Evolutionary conservation across 129 eudicot species (phyloP), one percentile per base, ranked within the genome.

Genomic region (Logfia minima): DNA sequence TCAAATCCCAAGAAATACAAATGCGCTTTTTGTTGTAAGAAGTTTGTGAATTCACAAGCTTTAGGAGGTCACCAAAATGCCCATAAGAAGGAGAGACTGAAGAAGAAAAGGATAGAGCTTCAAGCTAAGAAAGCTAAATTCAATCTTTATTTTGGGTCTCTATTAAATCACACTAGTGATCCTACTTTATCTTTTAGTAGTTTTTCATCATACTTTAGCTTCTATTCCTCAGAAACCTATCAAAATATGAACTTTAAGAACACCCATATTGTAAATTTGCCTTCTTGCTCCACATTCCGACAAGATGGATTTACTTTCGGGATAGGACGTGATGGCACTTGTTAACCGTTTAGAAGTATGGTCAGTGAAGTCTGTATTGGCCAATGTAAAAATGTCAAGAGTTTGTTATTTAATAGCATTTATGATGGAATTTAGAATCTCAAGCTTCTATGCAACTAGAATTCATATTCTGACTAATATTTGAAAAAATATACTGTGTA

Each of bases 1-100:
- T 59, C 66, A 32, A 74, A 67, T 48, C 23, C 75, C 34, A 77
- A 78, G 62, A 83, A 60, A 73, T 83, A 83, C 80, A 83, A 75
- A 72, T 78, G 86, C 68, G 28, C 45, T 0, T 83, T 77, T 78
- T 83, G 83, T 64, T 75, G 26, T 23, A 83, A 83, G 72, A 83
- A 67, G 78, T 83, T 83, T 78, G 8, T 68, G 80, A 83, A 59
- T 73, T 83, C 80, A 22, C 83, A 83, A 51, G 86, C 86, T 43
- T 32, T 83, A 19, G 86, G 86, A 78, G 86, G 86, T 66, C 83
- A 72, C 66, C 86, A 83, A 48, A 83, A 83, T 69, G 81, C 83
- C 63, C 81, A 83, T 79, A 83, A 79, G 74, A 83, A 78, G 77
- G 86, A 83, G 67, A 83, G 80, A 35, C 1, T 68, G 75, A 59